Base-by-base conservation (phyloP, 2,329 filamentous ascomycete species). In the Pleoardoris graminearum region DNA sequence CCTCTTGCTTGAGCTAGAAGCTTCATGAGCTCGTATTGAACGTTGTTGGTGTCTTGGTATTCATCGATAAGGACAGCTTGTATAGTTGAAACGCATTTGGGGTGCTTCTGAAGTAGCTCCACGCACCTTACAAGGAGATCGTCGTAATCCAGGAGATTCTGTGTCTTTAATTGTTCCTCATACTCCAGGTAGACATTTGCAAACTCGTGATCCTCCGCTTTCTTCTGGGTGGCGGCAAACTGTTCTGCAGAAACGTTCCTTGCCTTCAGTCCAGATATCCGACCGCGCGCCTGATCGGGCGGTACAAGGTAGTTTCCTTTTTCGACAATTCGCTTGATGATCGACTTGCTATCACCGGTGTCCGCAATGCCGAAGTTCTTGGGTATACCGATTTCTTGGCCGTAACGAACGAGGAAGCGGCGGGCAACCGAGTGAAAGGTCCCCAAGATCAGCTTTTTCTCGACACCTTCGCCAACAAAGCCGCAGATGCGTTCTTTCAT, bases 361-460 rank as follows among this genome's bases (percentile, higher is more conserved):
- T 97, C 94, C 23, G 91, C 91, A 67, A 99, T 96, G 21, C 88
- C 89, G 75, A 97, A 99, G 50, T 90, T 90, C 62, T 87, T 86
- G 56, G 85, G 80, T 41, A 99, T 77, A 11, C 89, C 91, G 66
- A 97, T 94, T 54, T 88, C 80, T 65, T 90, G 84, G 33, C 94
- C 93, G 70, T 97, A 97, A 22, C 83, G 82, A 35, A 87, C 83
- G 14, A 99, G 78, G 68, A 96, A 97, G 53, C 91, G 85, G 38
- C 91, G 83, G 48, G 92, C 86, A 60, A 99, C 91, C 42, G 91
- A 96, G 76, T 99, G 93, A 62, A 99, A 97, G 0, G 94, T 99
- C 16, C 93, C 93, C 3, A 99, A 79, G 27, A 97, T 83, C 58
- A 99, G 80, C 64, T 86, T 89, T 49, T 82, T 86, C 68, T 91